Evolutionary conservation across 2,329 filamentous ascomycete species (phyloP), one percentile per base, ranked within the genome.

Genomic region (Penicillium sp.): DNA sequence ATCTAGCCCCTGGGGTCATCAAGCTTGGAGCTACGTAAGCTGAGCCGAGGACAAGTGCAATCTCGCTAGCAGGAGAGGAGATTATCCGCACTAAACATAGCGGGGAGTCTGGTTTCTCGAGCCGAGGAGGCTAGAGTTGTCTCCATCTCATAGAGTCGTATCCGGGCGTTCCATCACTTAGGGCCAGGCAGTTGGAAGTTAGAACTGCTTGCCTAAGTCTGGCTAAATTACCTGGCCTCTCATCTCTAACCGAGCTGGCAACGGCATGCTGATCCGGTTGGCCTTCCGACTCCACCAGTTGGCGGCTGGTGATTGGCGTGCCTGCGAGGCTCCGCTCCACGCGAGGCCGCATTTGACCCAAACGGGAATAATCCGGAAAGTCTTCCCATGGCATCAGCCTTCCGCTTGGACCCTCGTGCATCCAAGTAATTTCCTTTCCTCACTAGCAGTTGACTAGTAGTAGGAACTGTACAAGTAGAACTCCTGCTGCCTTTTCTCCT

Each of bases 181-280:
- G 47, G 47, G 12, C 34, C 11, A 8, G 34, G 20, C 20, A 20
- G 20, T 20, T 20, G 20, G 20, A 20, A 20, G 20, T 20, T 20
- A 20, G 17, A 37, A n/a, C 2, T 28, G 14, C 25, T 47, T 47
- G 43, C 22, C n/a, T 28, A 17, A n/a, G 2, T n/a, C 25, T 47
- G 28, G 43, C 25, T 17, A 31, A 47, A n/a, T 31, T 31, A n/a
- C 14, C 43, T 47, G 22, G 25, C 5, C 25, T 6, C 25, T 6
- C 1, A 5, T 8, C 25, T 38, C 34, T 58, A 55, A 52, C 55
- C 52, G 59, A 61, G 49, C 45, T 59, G 49, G 55, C 37, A 58
- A 62, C 54, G 50, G 45, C 54, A 54, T 49, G 60, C n/a, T 63
- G 60, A 63, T 63, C 60, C 60, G 60, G 60, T 60, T 55, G 60